Percentiles rank a stretch among this genome's conserved stretches.
Conservation (phyloP, 129 eudicot genomes). For the Flaveria trinervia region DNA sequence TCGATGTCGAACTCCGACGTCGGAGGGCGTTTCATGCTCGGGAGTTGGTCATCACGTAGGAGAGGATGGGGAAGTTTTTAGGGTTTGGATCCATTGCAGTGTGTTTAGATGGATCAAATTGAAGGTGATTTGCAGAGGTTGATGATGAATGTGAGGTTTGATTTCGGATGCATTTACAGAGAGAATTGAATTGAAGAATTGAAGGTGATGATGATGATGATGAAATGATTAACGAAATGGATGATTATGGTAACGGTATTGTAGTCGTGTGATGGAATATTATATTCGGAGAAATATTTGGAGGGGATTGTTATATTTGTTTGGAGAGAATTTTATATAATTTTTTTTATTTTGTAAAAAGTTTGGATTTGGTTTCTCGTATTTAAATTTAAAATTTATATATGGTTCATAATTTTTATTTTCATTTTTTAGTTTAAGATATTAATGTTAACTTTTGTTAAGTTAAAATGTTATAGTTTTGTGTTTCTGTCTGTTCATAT, state of each 20-base stretch:
- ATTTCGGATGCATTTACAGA: constrained; percentile 16
- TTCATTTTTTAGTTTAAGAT: too few relatives aligned
- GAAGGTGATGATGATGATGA: constrained; percentile 9
- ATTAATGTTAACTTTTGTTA: too few relatives aligned
- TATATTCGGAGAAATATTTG: constrained; percentile 24
- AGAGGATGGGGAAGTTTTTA: constrained; percentile 62
- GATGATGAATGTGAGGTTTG: constrained; percentile 21
- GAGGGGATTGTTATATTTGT: constrained; percentile 16
- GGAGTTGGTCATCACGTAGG: constrained; percentile 73
- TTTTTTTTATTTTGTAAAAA: too few relatives aligned
- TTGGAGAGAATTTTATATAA: not conserved
- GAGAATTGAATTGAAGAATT: not conserved
- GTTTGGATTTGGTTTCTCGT: too few relatives aligned
- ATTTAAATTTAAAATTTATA: too few relatives aligned
- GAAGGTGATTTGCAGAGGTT: not conserved
- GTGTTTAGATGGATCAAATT: constrained; percentile 9
- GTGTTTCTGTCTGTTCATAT: too few relatives aligned
- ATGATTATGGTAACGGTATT: constrained; percentile 19
- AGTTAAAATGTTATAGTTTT: too few relatives aligned
- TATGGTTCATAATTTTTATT: too few relatives aligned
- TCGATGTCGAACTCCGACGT: constrained; percentile 57
- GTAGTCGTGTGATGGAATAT: not conserved
- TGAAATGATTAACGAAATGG: not conserved
- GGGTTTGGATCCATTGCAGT: constrained; percentile 68
- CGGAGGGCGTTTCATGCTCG: constrained; percentile 42